Conservation (phyloP, 805 yeast species). For the Candida ponderosae region DNA sequence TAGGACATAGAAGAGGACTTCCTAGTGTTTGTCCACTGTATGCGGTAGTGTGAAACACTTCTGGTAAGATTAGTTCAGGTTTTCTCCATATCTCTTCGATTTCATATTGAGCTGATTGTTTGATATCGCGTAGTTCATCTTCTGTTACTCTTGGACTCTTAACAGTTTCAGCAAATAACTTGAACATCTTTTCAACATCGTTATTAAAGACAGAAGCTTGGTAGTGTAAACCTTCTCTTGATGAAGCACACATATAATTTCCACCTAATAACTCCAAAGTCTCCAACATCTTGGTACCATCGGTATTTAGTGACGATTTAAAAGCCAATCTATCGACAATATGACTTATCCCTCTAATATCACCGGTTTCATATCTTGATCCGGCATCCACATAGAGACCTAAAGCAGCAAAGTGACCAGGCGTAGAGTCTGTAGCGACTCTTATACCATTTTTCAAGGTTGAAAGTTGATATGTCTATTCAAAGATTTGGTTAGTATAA, state of each 20-base stretch:
- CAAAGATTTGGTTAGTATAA: slow-evolving; percentile 3
- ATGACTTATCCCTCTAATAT: slow-evolving; percentile 70
- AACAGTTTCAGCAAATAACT: slow-evolving; percentile 70
- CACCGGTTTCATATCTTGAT: slow-evolving; percentile 64
- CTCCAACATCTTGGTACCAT: slow-evolving; percentile 67
- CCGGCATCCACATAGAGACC: slow-evolving; percentile 92
- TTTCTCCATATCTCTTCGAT: slow-evolving; percentile 74
- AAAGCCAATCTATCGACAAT: slow-evolving; percentile 81
- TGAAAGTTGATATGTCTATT: slow-evolving; percentile 17
- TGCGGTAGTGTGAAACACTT: slow-evolving; percentile 81
- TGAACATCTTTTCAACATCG: slow-evolving; percentile 75
- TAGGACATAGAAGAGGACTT: slow-evolving; percentile 76
- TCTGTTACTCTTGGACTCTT: slow-evolving; percentile 59
- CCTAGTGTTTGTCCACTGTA: slow-evolving; percentile 71
- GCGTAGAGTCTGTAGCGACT: slow-evolving; percentile 76
- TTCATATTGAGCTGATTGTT: slow-evolving; percentile 71
- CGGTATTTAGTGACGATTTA: slow-evolving; percentile 52
- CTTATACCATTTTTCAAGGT: slow-evolving; percentile 69
- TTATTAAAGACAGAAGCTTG: slow-evolving; percentile 91
- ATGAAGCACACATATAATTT: slow-evolving; percentile 86
- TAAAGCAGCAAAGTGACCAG: slow-evolving; percentile 86
- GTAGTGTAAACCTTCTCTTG: slow-evolving; percentile 86
- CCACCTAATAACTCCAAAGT: slow-evolving; percentile 81
- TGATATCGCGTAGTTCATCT: slow-evolving; percentile 68
- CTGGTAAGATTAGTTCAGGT: slow-evolving; percentile 83